Evolutionary conservation across 345 rosid species (phyloP), one percentile per base, ranked within the genome.

Genomic region (Luvunga scandens): DNA sequence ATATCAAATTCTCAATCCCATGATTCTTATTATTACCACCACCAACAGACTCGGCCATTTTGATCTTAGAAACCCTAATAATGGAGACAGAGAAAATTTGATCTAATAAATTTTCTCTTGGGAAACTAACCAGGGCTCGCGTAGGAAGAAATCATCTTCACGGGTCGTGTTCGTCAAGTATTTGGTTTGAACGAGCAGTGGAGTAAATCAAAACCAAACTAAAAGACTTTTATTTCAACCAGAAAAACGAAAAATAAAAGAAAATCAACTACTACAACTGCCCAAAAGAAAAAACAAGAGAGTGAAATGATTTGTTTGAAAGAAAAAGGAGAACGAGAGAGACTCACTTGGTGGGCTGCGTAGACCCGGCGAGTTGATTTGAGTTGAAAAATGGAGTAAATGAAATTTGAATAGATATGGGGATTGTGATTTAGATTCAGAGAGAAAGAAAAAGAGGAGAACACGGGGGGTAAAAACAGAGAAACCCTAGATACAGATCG

Each of bases 1-100:
- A 85, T 53, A 90, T 33, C 88, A 96, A 86, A 68, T 85, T 89
- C 72, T 79, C 83, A 69, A 90, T 80, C 61, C 85, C 79, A 33
- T 59, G 4, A 39, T 81, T 45, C 62, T 7, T 80, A 55, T 6
- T 18, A 24, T 60, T 76, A 66, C 27, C 14, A 59, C 31, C 53
- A 63, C 9, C 71, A 74, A 22, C 63, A 48, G 87, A 72, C 28
- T 84, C 90, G 56, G 84, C 90, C 97, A 92, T 92, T 21, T 25
- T 71, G 82, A 57, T 64, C 75, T 75, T 19, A 10, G 39, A 48
- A 64, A 75, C 73, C 76, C 56, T 28, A 61, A 64, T 7, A 13
- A 30, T 59, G 16, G 38, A 82, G 73, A 80, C 67, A 57, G 38
- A 27, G 79, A 48, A 28, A 6, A 6, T 18, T 30, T 18, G 24